phyloP scores from a whole-genome alignment of 495 filamentous ascomycete genomes.

The Venustampulla echinocandica region DNA sequence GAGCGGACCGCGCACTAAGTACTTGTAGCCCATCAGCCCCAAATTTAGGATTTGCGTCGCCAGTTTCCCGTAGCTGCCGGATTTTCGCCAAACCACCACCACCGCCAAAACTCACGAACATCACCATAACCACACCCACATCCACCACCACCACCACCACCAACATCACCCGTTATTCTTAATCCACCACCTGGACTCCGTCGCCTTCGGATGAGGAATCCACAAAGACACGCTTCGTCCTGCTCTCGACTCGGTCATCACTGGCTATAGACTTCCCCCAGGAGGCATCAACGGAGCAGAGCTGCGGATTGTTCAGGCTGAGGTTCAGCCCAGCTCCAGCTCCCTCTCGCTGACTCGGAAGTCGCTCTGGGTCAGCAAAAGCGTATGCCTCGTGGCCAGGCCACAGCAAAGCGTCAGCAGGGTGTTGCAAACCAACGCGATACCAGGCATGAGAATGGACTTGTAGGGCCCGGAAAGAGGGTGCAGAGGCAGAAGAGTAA shows the following conservation, averaged over 20 bases:
- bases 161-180: background rate
- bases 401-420: slow-evolving; percentile 51
- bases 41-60: background rate
- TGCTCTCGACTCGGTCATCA: background rate
- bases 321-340: slow-evolving; percentile 12
- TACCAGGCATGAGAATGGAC: slow-evolving; percentile 81
- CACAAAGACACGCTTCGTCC: background rate
- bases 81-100: too few species aligned
- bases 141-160: background rate
- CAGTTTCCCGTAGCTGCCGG: background rate
- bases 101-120: too few species aligned
- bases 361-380: slow-evolving; percentile 24
- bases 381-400: slow-evolving; percentile 60
- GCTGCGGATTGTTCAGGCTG: slow-evolving; percentile 10
- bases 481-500: slow-evolving; percentile 46
- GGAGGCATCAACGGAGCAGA: background rate
- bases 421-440: slow-evolving; percentile 59
- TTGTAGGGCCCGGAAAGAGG: slow-evolving; percentile 77
- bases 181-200: background rate
- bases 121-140: background rate
- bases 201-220: background rate
- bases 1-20: too few species aligned
- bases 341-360: slow-evolving; percentile 22
- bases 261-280: background rate
- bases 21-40: background rate